phyloP scores from a whole-genome alignment of 2,329 filamentous ascomycete species.

The Chrysosporium queenslandicum region DNA sequence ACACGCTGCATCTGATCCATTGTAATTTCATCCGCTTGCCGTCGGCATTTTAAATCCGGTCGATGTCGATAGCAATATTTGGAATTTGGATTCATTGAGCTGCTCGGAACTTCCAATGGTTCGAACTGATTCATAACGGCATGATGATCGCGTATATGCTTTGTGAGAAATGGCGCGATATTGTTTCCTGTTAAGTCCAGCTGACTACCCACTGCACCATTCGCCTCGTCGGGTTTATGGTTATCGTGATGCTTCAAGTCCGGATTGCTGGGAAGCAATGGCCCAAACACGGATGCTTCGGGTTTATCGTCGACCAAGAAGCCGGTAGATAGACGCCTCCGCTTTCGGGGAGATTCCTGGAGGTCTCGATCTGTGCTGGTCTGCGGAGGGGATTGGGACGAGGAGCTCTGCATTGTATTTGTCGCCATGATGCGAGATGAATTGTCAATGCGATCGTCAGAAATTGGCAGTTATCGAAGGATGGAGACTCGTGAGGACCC shows the following conservation, averaged over 20 bases:
- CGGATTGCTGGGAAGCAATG: not conserved
- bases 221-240: not conserved
- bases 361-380: not conserved
- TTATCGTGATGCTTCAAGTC: not conserved
- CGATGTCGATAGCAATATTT: slow-evolving; percentile 93
- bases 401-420: not conserved
- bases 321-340: slow-evolving; percentile 14
- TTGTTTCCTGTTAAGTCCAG: slow-evolving; percentile 49
- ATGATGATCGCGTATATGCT: slow-evolving; percentile 77
- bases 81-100: slow-evolving; percentile 54
- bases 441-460: not conserved
- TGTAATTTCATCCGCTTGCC: slow-evolving; percentile 85
- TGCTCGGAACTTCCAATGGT: slow-evolving; percentile 12
- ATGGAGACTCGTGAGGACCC: too few species aligned
- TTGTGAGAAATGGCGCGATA: slow-evolving; percentile 72
- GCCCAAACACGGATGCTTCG: not conserved
- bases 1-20: slow-evolving; percentile 92
- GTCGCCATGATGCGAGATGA: slow-evolving; percentile 2
- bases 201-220: not conserved
- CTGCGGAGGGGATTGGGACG: not conserved
- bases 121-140: slow-evolving; percentile 43
- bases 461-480: not conserved
- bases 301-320: not conserved
- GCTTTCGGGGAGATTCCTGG: slow-evolving; percentile 16
- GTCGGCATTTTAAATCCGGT: slow-evolving; percentile 85